Evolutionary conservation across 1,284 basidiomycete genomes (phyloP).

Genomic region (Cystobasidium slooffiae): DNA sequence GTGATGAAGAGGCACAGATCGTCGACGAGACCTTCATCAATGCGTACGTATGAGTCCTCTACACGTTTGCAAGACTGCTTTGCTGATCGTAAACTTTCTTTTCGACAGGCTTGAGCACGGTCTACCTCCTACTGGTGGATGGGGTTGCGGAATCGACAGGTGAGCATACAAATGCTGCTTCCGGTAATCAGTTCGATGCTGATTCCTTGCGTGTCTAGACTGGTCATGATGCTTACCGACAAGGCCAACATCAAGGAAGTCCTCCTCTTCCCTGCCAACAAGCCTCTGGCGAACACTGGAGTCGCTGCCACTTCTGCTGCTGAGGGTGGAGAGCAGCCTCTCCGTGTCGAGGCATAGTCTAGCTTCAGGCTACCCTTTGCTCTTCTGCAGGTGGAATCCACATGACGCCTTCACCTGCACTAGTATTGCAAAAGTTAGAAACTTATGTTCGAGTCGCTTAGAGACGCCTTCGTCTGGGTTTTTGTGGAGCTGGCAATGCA

Average conservation of each 20-base stretch:
- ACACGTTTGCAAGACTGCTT: background rate
- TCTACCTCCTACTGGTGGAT: slow-evolving; percentile 87
- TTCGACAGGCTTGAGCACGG: slow-evolving; percentile 77
- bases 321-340: slow-evolving; percentile 26
- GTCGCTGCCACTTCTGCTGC: slow-evolving; percentile 29
- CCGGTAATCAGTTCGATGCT: background rate
- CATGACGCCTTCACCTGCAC: too few species aligned
- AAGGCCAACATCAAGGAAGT: slow-evolving; percentile 70
- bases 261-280: slow-evolving; percentile 51
- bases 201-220: slow-evolving; percentile 56
- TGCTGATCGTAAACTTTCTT: background rate
- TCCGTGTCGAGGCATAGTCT: slow-evolving; percentile 20
- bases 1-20: slow-evolving; percentile 97
- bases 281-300: slow-evolving; percentile 47
- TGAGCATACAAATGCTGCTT: slow-evolving; percentile 44
- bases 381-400: too few species aligned
- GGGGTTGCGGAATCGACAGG: slow-evolving; percentile 83
- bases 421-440: too few species aligned
- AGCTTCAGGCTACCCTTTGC: background rate
- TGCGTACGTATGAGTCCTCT: slow-evolving; percentile 66
- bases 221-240: slow-evolving; percentile 95
- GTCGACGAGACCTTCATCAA: slow-evolving; percentile 93
- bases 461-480: too few species aligned
- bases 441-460: too few species aligned
- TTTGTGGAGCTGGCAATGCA: too few species aligned